Base-by-base conservation (phyloP, 352 stramenopile species). In the Globisporangium apiculatum region DNA sequence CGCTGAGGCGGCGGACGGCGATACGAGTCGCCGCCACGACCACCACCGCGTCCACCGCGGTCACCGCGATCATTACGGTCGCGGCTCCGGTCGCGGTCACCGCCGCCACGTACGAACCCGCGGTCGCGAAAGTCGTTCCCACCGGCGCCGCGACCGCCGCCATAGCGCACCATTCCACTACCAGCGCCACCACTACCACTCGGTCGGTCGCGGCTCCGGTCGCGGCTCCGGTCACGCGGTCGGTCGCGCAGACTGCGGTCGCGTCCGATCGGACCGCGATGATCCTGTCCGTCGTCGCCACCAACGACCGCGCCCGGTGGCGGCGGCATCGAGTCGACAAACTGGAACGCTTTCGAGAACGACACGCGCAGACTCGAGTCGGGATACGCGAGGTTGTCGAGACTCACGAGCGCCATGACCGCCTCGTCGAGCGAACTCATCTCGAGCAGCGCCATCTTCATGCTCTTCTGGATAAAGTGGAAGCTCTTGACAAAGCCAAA, bases 341-440 rank as follows among this genome's bases (percentile, higher is more conserved):
- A 73, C 61, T 78, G 70, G 55, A 73, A 84, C 31, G 71, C 69
- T 67, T 87, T 91, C 58, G 81, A 87, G 66, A 93, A 93, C 47
- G 80, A 90, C 48, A 93, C 76, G 55, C 83, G 83, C 66, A 93
- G 82, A 59, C 82, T 69, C 53, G 77, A 86, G 60, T 90, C 83
- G 24, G 79, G 76, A 59, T 78, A 88, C 54, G 69, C 62, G 61
- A 84, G 67, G 55, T 93, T 91, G 69, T 93, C 80, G 38, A 90
- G 64, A 12, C 60, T 63, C 37, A 93, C 35, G 24, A 93, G 65
- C 48, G 83, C 81, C 58, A 87, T 79, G 58, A 91, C 72, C 43
- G 83, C 83, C 42, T 93, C 83, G 57, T 93, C 81, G 56, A 90
- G 58, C 7, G 69, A 71, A 31, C 71, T 72, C 83, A 93, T 91